A percentile compares a stretch with the other conserved stretches of the same genome.
Conservation (phyloP, 2,329 filamentous ascomycete genomes). For the Stachybotrys chlorohalonatus region DNA sequence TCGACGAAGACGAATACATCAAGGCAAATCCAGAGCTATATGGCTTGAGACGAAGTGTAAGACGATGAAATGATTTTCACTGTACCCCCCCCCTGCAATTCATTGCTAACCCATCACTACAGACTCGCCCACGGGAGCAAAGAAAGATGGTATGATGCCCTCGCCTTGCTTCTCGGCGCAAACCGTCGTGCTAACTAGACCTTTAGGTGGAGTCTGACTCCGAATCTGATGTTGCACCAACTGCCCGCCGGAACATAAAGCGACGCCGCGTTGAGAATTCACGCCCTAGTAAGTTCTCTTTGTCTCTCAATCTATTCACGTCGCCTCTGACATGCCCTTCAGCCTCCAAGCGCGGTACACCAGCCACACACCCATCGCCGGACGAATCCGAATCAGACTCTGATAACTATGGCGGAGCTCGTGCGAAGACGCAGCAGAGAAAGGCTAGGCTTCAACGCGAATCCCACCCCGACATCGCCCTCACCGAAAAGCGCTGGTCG, state of each 20-base stretch:
- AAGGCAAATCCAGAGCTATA: slow-evolving; percentile 90
- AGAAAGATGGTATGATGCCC: slow-evolving; percentile 43
- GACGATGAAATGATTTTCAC: slow-evolving; percentile 24
- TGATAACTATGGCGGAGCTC: slow-evolving; percentile 71
- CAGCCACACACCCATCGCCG: slow-evolving; percentile 41
- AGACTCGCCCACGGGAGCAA: slow-evolving; percentile 50
- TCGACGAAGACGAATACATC: slow-evolving; percentile 75
- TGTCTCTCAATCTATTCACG: neutral
- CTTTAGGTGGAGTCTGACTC: slow-evolving; percentile 49
- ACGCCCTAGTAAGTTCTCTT: slow-evolving; percentile 44
- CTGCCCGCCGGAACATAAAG: slow-evolving; percentile 52
- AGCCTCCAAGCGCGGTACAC: slow-evolving; percentile 55
- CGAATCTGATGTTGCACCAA: slow-evolving; percentile 60
- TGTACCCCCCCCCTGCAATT: slow-evolving; percentile 12
- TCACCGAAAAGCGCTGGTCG: slow-evolving; percentile 84
- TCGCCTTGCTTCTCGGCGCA: neutral
- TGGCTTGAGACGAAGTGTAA: slow-evolving; percentile 84
- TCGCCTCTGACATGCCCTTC: slow-evolving; percentile 7
- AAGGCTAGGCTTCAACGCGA: slow-evolving; percentile 69
- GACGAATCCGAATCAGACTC: slow-evolving; percentile 62
- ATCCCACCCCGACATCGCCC: slow-evolving; percentile 54
- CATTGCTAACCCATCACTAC: slow-evolving; percentile 14
- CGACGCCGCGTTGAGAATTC: slow-evolving; percentile 60
- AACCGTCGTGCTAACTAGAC: neutral
- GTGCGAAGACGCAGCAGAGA: slow-evolving; percentile 60